phyloP scores from a whole-genome alignment of 371 early-diverging fungal species.

The Nematocida minor region DNA sequence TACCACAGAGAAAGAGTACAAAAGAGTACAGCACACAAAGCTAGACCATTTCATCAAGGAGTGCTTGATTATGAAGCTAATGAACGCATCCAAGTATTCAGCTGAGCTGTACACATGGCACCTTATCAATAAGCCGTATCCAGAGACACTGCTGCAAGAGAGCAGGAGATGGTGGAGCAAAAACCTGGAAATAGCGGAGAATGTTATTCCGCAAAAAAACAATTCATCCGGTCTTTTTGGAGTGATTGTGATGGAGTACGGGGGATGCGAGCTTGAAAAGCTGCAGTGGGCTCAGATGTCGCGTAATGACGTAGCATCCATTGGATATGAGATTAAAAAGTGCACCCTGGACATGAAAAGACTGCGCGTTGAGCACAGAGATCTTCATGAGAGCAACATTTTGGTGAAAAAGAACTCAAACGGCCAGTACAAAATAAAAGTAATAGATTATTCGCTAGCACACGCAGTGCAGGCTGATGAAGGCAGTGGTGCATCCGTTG shows the following conservation, averaged over 20 bases:
- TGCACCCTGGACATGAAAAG: not conserved
- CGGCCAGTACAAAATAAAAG: not conserved
- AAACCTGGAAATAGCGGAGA: conserved; percentile 5
- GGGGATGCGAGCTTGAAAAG: conserved; percentile 23
- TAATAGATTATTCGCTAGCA: conserved; percentile 38
- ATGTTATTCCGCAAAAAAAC: conserved; percentile 39
- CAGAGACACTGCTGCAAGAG: not conserved
- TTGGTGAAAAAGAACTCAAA: not conserved
- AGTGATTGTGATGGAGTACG: conserved; percentile 48
- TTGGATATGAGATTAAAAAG: not conserved
- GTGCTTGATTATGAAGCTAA: conserved; percentile 41
- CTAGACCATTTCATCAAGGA: conserved; percentile 37
- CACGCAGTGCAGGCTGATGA: not conserved
- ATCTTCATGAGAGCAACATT: conserved; percentile 45
- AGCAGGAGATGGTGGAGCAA: conserved; percentile 13
- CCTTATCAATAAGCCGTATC: conserved; percentile 8
- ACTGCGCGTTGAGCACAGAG: conserved; percentile 32
- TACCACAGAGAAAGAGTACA: conserved; percentile 7
- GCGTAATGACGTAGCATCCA: not conserved
- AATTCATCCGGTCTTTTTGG: conserved; percentile 51
- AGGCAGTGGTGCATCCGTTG: not conserved
- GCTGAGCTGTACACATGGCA: not conserved
- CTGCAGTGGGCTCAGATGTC: not conserved
- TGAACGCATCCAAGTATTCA: conserved; percentile 21
- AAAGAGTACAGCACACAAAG: conserved; percentile 26